These are phyloP conservation scores for Globisporangium radiosum DNA, from an alignment of 352 stramenopile species.

Conservation along the genomic window DNA sequence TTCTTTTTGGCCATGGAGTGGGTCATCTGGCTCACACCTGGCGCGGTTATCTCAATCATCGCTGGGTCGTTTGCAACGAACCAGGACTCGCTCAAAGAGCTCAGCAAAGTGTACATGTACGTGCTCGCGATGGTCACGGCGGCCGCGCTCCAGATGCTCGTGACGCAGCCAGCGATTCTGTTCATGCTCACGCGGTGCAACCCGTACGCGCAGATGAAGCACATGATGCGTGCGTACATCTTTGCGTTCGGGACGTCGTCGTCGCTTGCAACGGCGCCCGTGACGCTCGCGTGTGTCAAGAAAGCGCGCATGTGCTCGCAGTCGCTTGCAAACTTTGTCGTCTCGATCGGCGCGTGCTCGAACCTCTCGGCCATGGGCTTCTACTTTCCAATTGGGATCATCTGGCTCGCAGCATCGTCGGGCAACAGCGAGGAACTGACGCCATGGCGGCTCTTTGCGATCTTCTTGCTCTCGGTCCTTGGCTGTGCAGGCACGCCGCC, in stretches of 20 bases:
- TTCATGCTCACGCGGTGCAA: conserved; percentile 63
- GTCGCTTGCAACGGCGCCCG: conserved; percentile 55
- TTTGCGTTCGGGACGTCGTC: conserved; percentile 66
- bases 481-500: conserved; percentile 41
- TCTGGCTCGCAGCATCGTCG: conserved; percentile 55
- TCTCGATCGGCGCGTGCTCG: conserved; percentile 59
- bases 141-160: conserved; percentile 30
- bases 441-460: conserved; percentile 27
- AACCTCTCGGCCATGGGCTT: conserved; percentile 52
- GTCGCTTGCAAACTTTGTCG: conserved; percentile 64
- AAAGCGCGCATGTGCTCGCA: conserved; percentile 56
- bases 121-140: conserved; percentile 35
- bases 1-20: conserved; percentile 69
- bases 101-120: conserved; percentile 49
- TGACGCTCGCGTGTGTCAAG: conserved; percentile 57
- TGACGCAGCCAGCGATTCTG: conserved; percentile 55
- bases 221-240: conserved; percentile 58
- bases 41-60: conserved; percentile 62
- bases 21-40: conserved; percentile 58
- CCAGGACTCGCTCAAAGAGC: conserved; percentile 26
- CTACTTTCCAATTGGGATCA: conserved; percentile 57
- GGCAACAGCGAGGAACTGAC: conserved; percentile 51
- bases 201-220: conserved; percentile 59
- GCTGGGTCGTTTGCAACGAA: conserved; percentile 52
- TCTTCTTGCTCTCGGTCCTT: conserved; percentile 58